Conservation (phyloP, 768 basidiomycete genomes). For the Suillus paluster region DNA sequence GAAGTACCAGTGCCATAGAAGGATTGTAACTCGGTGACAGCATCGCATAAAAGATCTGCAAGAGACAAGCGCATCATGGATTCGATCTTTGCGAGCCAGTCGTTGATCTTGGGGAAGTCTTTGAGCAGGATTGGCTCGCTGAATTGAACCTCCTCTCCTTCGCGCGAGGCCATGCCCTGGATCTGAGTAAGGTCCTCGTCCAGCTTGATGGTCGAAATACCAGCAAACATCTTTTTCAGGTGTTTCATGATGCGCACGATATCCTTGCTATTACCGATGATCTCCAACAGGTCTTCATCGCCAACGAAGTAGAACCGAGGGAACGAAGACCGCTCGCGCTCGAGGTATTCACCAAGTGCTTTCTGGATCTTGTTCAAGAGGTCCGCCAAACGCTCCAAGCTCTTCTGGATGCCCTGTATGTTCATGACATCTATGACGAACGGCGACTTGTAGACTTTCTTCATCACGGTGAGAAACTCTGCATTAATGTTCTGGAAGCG, state of each 20-base stretch:
- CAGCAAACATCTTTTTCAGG: constrained; percentile 99
- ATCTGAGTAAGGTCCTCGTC: constrained; percentile 90
- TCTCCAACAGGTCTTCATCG: constrained; percentile 97
- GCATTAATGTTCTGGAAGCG: constrained; percentile 99
- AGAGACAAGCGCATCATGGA: constrained; percentile 91
- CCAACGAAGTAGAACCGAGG: constrained; percentile 99
- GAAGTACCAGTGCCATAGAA: constrained; percentile 75
- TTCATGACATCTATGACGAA: constrained; percentile 97
- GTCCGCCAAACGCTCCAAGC: constrained; percentile 94
- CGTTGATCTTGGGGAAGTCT: constrained; percentile 97
- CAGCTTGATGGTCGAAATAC: constrained; percentile 85
- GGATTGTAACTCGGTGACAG: constrained; percentile 76
- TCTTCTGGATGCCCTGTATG: constrained; percentile 95
- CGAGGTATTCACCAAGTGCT: constrained; percentile 97
- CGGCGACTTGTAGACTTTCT: constrained; percentile 99
- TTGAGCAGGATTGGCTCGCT: constrained; percentile 83
- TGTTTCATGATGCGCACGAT: constrained; percentile 98
- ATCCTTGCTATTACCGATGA: constrained; percentile 99
- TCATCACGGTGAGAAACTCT: constrained; percentile 98
- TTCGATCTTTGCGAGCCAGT: constrained; percentile 94
- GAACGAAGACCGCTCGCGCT: constrained; percentile 96
- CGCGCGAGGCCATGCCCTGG: constrained; percentile 91
- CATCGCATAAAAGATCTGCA: constrained; percentile 77
- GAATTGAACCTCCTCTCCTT: constrained; percentile 93
- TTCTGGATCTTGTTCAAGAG: constrained; percentile 98